These are phyloP conservation scores for Fusarium hostae DNA, from an alignment of 2,329 filamentous ascomycete species.

Conservation along the genomic window DNA sequence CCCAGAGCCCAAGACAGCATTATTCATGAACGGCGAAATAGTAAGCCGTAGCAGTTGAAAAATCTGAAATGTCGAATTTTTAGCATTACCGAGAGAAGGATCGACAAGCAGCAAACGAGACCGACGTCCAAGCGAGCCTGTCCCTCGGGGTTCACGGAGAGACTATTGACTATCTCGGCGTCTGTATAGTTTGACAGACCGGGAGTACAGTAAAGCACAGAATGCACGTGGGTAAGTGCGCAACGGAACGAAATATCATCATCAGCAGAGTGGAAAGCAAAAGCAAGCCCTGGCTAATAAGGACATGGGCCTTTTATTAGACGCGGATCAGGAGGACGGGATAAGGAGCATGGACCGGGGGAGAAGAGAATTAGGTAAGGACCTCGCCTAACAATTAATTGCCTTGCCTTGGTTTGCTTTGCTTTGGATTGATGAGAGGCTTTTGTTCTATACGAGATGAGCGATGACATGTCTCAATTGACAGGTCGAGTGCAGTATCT, in stretches of 20 bases:
- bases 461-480: constrained; percentile 20
- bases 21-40: constrained; percentile 3
- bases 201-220: constrained; percentile 2
- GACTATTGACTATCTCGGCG: constrained; percentile 15
- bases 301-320: constrained; percentile 34
- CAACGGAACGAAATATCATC: not conserved
- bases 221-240: constrained; percentile 25
- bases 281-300: constrained; percentile 1
- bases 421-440: not conserved
- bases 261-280: not conserved
- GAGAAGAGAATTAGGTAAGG: not conserved
- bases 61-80: constrained; percentile 21
- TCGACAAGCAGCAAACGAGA: constrained; percentile 29
- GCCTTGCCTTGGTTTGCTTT: not conserved
- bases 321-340: constrained; percentile 34
- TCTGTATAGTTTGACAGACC: constrained; percentile 29
- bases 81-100: constrained; percentile 36
- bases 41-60: not conserved
- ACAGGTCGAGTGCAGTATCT: constrained; percentile 11
- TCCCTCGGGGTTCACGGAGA: not conserved
- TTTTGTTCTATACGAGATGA: constrained; percentile 24
- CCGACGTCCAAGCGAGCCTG: constrained; percentile 12
- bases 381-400: not conserved
- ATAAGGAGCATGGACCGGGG: constrained; percentile 24
- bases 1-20: constrained; percentile 16